These are phyloP conservation scores for Populus euphratica DNA, from an alignment of 345 rosid genomes.

Conservation along the genomic window DNA sequence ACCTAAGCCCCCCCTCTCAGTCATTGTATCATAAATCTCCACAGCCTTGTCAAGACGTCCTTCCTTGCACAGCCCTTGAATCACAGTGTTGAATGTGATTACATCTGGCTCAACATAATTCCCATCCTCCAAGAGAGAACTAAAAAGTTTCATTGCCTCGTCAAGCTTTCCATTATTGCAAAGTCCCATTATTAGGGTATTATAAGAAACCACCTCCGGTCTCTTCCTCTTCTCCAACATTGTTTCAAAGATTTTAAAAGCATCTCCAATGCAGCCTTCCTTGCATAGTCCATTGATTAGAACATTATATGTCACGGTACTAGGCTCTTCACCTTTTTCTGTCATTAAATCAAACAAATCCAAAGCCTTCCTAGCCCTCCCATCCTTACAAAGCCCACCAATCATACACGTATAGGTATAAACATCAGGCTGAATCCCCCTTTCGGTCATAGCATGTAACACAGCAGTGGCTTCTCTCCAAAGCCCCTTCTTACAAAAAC, in stretches of 20 bases:
- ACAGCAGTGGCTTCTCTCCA: conserved; percentile 44
- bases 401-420: conserved; percentile 45
- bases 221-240: conserved; percentile 54
- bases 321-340: conserved; percentile 45
- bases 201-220: conserved; percentile 54
- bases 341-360: conserved; percentile 50
- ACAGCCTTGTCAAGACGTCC: conserved; percentile 44
- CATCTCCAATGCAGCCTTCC: conserved; percentile 46
- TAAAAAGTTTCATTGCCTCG: conserved; percentile 52
- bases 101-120: conserved; percentile 42
- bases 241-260: conserved; percentile 43
- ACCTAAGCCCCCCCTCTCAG: conserved; percentile 39
- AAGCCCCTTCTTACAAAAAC: conserved; percentile 46
- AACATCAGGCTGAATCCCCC: conserved; percentile 50
- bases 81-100: conserved; percentile 44
- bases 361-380: conserved; percentile 46
- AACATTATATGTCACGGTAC: conserved; percentile 49
- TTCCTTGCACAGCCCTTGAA: conserved; percentile 56
- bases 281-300: conserved; percentile 57
- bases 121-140: conserved; percentile 32
- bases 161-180: conserved; percentile 46
- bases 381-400: conserved; percentile 53
- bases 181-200: conserved; percentile 49
- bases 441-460: conserved; percentile 41
- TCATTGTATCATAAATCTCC: conserved; percentile 42